Conservation (phyloP, 2,329 filamentous ascomycete genomes). For the Fusarium pininemorale region DNA sequence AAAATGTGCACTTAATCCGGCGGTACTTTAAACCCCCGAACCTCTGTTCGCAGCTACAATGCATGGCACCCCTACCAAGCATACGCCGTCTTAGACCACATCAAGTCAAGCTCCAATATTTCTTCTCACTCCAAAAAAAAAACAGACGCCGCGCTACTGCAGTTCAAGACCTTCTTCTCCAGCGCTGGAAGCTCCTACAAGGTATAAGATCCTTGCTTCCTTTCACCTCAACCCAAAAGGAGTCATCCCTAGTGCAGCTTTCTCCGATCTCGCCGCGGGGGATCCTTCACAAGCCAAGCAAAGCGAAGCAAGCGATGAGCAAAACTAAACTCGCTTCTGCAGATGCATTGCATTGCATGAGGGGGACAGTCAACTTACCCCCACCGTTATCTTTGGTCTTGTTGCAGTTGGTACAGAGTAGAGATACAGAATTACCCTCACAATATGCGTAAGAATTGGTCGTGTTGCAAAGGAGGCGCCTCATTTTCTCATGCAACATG, state of each 20-base stretch:
- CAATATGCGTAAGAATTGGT: slow-evolving; percentile 38
- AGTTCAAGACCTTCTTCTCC: slow-evolving; percentile 38
- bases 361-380: slow-evolving; percentile 15
- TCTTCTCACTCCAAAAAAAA: slow-evolving; percentile 8
- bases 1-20: neutral
- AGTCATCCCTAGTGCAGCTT: slow-evolving; percentile 34
- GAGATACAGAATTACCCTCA: slow-evolving; percentile 34
- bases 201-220: slow-evolving; percentile 16
- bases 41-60: slow-evolving; percentile 35
- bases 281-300: slow-evolving; percentile 1
- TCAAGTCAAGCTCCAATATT: slow-evolving; percentile 36
- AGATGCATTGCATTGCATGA: slow-evolving; percentile 22
- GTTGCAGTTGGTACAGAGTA: slow-evolving; percentile 10
- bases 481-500: slow-evolving; percentile 12
- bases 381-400: slow-evolving; percentile 33
- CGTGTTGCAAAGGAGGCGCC: slow-evolving; percentile 5
- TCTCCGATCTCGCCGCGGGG: slow-evolving; percentile 44
- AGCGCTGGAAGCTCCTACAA: slow-evolving; percentile 37
- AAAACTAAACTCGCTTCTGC: slow-evolving; percentile 17
- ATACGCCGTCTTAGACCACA: slow-evolving; percentile 22
- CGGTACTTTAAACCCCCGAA: neutral
- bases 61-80: slow-evolving; percentile 14
- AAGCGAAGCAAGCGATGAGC: slow-evolving; percentile 2
- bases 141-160: slow-evolving; percentile 36
- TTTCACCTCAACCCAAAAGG: slow-evolving; percentile 29